phyloP scores from a whole-genome alignment of 805 yeast species.

The Maudiozyma saulgeensis region DNA sequence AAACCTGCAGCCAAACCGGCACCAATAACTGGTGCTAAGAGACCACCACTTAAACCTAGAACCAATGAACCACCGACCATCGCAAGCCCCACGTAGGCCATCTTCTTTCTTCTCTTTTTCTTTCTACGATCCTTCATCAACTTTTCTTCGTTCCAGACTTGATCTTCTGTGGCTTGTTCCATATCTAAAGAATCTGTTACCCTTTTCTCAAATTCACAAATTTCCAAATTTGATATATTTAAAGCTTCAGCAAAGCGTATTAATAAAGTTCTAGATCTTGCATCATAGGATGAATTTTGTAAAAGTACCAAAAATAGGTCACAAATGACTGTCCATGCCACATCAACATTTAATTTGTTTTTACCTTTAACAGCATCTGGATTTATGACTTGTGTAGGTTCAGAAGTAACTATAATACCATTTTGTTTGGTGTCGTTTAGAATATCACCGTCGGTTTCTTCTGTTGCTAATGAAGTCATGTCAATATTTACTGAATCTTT shows the following conservation, averaged over 20 bases:
- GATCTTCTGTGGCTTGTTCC: constrained; percentile 65
- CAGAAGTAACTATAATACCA: constrained; percentile 4
- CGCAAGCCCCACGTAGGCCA: constrained; percentile 87
- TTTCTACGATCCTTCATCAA: constrained; percentile 66
- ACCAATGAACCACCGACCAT: constrained; percentile 94
- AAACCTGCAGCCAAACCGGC: constrained; percentile 97
- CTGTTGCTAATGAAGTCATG: constrained; percentile 3
- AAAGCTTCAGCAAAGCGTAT: constrained; percentile 56
- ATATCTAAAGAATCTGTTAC: constrained; percentile 84
- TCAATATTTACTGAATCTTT: constrained; percentile 1
- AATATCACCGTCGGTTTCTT: neutral
- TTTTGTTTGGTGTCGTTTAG: neutral
- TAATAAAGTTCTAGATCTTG: constrained; percentile 78
- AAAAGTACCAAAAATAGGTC: constrained; percentile 75
- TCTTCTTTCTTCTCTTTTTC: constrained; percentile 51
- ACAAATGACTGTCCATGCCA: constrained; percentile 90
- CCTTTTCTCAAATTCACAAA: constrained; percentile 81
- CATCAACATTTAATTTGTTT: constrained; percentile 50
- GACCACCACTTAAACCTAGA: constrained; percentile 88
- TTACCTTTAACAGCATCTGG: constrained; percentile 30
- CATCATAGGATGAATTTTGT: constrained; percentile 78
- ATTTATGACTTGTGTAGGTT: constrained; percentile 15
- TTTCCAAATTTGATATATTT: constrained; percentile 53
- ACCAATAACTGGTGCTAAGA: constrained; percentile 94
- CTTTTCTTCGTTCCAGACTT: constrained; percentile 62